Evolutionary conservation across 2,329 filamentous ascomycete species (phyloP).

Genomic region (Aspergillus sojae): DNA sequence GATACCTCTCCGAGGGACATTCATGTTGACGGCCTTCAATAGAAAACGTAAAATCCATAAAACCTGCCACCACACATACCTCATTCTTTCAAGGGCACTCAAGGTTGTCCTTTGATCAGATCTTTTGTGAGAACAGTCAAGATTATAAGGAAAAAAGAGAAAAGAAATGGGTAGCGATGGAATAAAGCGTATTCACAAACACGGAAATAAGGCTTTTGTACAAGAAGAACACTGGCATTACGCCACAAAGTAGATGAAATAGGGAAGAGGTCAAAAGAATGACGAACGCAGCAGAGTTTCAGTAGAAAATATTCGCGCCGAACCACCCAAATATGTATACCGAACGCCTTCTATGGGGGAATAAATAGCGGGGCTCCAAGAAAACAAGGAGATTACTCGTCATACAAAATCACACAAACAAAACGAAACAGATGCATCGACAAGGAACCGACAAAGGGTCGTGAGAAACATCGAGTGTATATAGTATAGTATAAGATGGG

Average conservation of each 20-base stretch:
- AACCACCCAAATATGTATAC: slow-evolving; percentile 37
- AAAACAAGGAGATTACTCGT: slow-evolving; percentile 30
- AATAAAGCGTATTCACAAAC: not conserved
- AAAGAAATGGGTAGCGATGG: not conserved
- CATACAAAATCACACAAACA: slow-evolving; percentile 26
- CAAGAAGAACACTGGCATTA: slow-evolving; percentile 2
- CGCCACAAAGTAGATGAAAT: slow-evolving; percentile 7
- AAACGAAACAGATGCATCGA: slow-evolving; percentile 28
- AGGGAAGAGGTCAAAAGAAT: slow-evolving; percentile 17
- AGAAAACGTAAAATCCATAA: slow-evolving; percentile 31
- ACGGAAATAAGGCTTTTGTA: slow-evolving; percentile 4
- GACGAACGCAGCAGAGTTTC: slow-evolving; percentile 9
- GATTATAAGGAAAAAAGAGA: slow-evolving; percentile 13
- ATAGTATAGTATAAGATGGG: slow-evolving; percentile 27
- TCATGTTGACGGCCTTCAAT: slow-evolving; percentile 21
- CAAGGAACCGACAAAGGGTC: slow-evolving; percentile 20
- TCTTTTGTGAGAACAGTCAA: slow-evolving; percentile 8
- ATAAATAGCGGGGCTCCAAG: slow-evolving; percentile 32
- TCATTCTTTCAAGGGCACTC: slow-evolving; percentile 17
- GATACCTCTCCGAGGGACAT: not conserved
- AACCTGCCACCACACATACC: slow-evolving; percentile 15
- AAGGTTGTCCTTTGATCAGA: slow-evolving; percentile 9
- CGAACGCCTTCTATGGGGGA: slow-evolving; percentile 45
- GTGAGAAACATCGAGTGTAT: slow-evolving; percentile 38
- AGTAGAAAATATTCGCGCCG: slow-evolving; percentile 30